A percentile compares a stretch with the other conserved stretches of the same genome.
phyloP scores from a whole-genome alignment of 306 rosid species.

The Cucumis hystrix region DNA sequence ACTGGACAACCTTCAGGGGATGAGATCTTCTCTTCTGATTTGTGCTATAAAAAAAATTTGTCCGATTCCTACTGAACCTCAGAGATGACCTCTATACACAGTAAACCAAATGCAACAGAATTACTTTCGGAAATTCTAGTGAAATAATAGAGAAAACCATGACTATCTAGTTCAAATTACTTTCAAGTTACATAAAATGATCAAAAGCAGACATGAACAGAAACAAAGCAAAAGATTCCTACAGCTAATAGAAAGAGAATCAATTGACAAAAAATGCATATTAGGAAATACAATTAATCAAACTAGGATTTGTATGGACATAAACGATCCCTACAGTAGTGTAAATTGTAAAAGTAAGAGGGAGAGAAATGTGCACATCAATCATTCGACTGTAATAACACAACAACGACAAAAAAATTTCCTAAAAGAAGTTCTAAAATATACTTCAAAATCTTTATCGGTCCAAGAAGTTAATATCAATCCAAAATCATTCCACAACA shows the following conservation, averaged over 20 bases:
- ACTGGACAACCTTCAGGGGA: conserved; percentile 22
- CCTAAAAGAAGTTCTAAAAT: neutral
- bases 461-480: neutral
- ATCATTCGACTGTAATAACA: neutral
- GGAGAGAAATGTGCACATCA: neutral
- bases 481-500: neutral
- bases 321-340: neutral
- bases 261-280: neutral
- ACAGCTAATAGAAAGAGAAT: neutral
- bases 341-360: neutral
- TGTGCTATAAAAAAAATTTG: conserved; percentile 15
- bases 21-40: conserved; percentile 13
- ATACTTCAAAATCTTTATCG: neutral
- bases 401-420: neutral
- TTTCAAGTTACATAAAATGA: neutral
- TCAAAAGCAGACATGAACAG: neutral
- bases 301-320: neutral
- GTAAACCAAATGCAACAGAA: neutral
- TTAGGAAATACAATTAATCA: neutral
- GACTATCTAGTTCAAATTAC: neutral
- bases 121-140: neutral
- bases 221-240: neutral
- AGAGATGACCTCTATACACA: conserved; percentile 50
- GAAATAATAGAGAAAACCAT: neutral
- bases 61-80: conserved; percentile 23